phyloP scores from a whole-genome alignment of 176 grass and related monocot genomes.

The Thalia dealbata region DNA sequence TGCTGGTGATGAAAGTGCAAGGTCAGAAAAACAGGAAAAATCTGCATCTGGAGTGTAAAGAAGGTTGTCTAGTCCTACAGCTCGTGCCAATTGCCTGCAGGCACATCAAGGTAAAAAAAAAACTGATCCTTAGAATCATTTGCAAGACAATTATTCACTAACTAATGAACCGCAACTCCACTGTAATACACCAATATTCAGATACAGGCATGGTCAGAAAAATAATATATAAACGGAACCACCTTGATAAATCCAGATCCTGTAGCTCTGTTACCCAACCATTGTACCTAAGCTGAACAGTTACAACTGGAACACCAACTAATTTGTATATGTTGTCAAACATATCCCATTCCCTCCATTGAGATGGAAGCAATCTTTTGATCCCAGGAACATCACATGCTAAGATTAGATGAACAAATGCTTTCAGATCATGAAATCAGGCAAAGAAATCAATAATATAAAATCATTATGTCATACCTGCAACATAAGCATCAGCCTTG shows the following conservation, averaged over 20 bases:
- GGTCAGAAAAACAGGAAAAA: constrained; percentile 94
- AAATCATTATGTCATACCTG: constrained; percentile 40
- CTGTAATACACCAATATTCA: background rate
- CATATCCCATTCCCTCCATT: constrained; percentile 86
- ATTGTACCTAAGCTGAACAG: constrained; percentile 97
- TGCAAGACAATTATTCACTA: background rate
- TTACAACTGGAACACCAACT: constrained; percentile 96
- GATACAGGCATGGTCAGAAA: background rate
- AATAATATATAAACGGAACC: constrained; percentile 7
- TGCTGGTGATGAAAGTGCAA: constrained; percentile 91
- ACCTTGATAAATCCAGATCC: constrained; percentile 89
- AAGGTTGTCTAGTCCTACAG: constrained; percentile 88
- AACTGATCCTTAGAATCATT: background rate
- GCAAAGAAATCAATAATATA: constrained; percentile 1
- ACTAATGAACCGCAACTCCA: background rate
- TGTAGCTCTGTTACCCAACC: constrained; percentile 96
- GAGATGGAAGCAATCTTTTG: constrained; percentile 77
- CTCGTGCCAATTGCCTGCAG: constrained; percentile 64
- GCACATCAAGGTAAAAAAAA: constrained; percentile 17
- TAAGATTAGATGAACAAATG: constrained; percentile 26
- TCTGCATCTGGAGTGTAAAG: constrained; percentile 91
- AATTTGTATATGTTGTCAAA: constrained; percentile 96
- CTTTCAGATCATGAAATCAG: constrained; percentile 6
- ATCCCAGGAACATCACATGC: constrained; percentile 94
- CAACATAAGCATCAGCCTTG: constrained; percentile 92